Base-by-base conservation (phyloP, 2,329 filamentous ascomycete species). In the Paecilomyces formosus region DNA sequence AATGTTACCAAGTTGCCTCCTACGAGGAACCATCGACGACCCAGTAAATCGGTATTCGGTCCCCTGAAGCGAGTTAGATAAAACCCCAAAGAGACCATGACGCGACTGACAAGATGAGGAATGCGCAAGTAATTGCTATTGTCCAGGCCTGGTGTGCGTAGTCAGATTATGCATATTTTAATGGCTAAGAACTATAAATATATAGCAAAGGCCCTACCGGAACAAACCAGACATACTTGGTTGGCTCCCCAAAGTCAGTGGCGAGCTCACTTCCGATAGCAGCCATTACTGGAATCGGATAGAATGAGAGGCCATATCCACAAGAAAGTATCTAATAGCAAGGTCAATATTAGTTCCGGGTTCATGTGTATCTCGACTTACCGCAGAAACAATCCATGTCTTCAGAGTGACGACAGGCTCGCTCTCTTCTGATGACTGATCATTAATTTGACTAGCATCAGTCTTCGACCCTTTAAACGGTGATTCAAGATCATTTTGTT, bases 21-120 rank as follows among this genome's bases (percentile, higher is more conserved):
- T 1, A 78, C 69, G 50, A 79, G 66, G 62, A 79, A 79, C 75
- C 75, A 79, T 31, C 77, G 70, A 57, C 79, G 74, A 13, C 79
- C 78, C 21, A 81, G 73, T 12, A 80, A 67, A 65, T 81, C 78
- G 11, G 76, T 78, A 64, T 80, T 80, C 5, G 78, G 68, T 35
- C 73, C 72, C 56, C 69, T 64, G 56, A 18, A 26, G 28, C 18
- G 13, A 26, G n/a, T 62, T 35, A 59, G 33, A 13, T 30, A 13
- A 33, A 35, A 6, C 22, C 24, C 18, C 3, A 4, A 26, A 18
- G 18, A 6, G 24, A 21, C 12, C 18, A 13, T 35, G 13, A n/a
- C 21, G 55, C 53, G 24, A 53, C 63, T 57, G 59, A 63, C 72
- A 70, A 74, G 31, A 74, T 68, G 68, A 76, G 74, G 60, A 78